Base-by-base conservation (phyloP, 2,329 filamentous ascomycete species). In the Fusarium palustre region DNA sequence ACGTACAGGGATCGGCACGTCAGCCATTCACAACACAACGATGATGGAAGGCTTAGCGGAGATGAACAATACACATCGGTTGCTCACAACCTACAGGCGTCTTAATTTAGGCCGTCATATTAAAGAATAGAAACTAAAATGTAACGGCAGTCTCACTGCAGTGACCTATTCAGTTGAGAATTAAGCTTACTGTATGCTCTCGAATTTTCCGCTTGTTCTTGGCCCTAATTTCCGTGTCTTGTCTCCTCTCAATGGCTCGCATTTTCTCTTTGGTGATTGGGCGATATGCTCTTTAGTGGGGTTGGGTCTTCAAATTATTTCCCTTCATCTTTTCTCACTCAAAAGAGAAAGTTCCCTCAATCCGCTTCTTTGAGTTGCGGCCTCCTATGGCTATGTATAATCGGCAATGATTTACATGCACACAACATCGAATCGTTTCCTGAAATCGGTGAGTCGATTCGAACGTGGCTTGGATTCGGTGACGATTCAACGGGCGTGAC, bases 381-480 rank as follows among this genome's bases (percentile, higher is more conserved):
- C 55, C 43, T 43, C 55, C 55, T 20, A 61, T 18, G 43, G 55
- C 24, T 28, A 22, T 43, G 43, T 25, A 7, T 31, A 30, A 61
- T 60, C 25, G 36, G 28, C 55, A 28, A 3, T n/a, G 9, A 13
- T 18, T 24, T 13, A 7, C 3, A 20, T 15, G 15, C 16, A 3
- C n/a, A 2, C 18, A 46, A 25, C 2, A 8, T 47, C 59, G 58
- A 62, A 63, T 42, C 11, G 24, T 25, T 43, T 47, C 13, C 58
- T 30, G 6, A 16, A 36, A 41, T 7, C n/a, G 31, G 48, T 18
- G 22, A 36, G n/a, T 36, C 15, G 25, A 31, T 47, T 42, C 30
- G 48, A 56, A 30, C n/a, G 59, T 63, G 59, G 59, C 59, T 63
- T 42, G 46, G 58, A 46, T 36, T 18, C 3, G 22, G 41, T 47